phyloP scores from a whole-genome alignment of 1,284 basidiomycete species.

The Cryptococcus neoformans region DNA sequence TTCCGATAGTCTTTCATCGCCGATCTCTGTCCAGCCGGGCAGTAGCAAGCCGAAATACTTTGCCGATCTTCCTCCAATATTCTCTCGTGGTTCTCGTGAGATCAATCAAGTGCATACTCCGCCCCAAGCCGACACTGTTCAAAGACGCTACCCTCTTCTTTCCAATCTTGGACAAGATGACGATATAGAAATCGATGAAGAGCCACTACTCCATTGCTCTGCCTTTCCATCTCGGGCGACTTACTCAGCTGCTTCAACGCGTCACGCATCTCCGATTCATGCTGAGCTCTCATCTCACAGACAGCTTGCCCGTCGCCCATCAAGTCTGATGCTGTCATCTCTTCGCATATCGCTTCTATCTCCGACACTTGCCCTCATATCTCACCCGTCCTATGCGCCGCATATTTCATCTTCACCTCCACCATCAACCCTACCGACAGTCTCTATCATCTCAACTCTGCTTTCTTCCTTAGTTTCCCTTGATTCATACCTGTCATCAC shows the following conservation, averaged over 20 bases:
- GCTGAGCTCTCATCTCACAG: neutral
- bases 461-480: neutral
- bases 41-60: neutral
- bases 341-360: neutral
- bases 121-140: neutral
- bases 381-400: neutral
- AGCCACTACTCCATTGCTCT: neutral
- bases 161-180: neutral
- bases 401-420: neutral
- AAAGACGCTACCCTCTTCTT: neutral
- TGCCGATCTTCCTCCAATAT: neutral
- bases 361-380: slow-evolving; percentile 1
- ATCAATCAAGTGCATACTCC: neutral
- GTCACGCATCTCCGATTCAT: neutral
- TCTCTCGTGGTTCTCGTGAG: neutral
- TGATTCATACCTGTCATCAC: neutral
- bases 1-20: neutral
- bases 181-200: neutral
- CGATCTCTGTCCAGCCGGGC: neutral
- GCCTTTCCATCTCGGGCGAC: neutral
- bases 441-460: neutral
- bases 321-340: neutral
- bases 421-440: neutral
- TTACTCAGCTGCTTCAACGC: neutral
- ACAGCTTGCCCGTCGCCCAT: neutral